Evolutionary conservation across 2,329 filamentous ascomycete genomes (phyloP).

Genomic region (Alternaria incomplexa): DNA sequence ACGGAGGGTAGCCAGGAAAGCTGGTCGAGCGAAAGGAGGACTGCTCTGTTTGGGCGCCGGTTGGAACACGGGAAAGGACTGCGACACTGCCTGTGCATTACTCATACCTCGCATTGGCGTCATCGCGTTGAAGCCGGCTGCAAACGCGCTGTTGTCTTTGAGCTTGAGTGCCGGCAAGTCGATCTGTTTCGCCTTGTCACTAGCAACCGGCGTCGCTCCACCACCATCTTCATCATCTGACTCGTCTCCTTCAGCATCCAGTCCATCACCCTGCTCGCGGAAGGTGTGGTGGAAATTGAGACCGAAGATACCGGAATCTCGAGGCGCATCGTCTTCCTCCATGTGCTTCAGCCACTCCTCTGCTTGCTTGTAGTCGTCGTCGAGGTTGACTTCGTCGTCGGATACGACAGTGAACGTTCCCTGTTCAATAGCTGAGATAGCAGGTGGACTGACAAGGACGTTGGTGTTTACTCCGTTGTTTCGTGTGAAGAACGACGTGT

Average conservation of each 20-base stretch:
- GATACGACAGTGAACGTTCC: constrained; percentile 6
- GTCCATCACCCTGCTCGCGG: background rate
- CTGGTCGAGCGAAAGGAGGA: background rate
- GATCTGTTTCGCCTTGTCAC: background rate
- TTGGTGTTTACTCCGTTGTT: background rate
- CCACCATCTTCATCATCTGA: background rate
- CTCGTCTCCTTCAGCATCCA: background rate
- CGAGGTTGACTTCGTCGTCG: background rate
- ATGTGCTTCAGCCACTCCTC: constrained; percentile 3
- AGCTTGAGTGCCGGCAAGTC: background rate
- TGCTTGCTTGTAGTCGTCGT: constrained; percentile 8
- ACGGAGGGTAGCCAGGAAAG: background rate
- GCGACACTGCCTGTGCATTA: background rate
- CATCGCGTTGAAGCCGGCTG: background rate
- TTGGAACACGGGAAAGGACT: background rate
- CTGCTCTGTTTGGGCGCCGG: background rate
- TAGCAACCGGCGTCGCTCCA: background rate
- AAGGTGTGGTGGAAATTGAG: constrained; percentile 7
- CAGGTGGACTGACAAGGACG: background rate
- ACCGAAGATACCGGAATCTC: constrained; percentile 7
- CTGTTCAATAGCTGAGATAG: background rate
- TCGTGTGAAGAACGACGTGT: background rate
- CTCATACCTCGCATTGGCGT: background rate
- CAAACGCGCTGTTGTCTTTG: background rate
- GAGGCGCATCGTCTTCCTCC: background rate